Evolutionary conservation across 1,284 basidiomycete genomes (phyloP), one percentile per base, ranked within the genome.

Genomic region (Exsudoporus floridanus): DNA sequence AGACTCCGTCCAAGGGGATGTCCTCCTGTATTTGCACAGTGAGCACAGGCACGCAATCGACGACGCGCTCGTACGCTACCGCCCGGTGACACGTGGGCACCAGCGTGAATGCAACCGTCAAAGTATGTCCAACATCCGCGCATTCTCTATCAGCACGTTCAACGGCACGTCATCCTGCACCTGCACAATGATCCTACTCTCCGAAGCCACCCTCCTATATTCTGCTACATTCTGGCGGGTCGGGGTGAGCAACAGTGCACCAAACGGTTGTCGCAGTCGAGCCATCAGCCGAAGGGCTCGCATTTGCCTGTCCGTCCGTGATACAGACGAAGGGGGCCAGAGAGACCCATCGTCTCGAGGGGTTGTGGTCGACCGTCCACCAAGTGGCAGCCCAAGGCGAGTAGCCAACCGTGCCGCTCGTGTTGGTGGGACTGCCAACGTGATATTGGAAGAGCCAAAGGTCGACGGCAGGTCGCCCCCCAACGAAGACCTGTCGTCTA

Each of bases 131-230:
- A 39, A 13, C 21, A 14, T 16, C 2, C 27, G 21, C 2, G 19
- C 31, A 4, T 37, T 21, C 1, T 54, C 43, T 13, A 33, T 18
- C 33, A 54, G 16, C 12, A 35, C 19, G 12, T 18, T 28, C 18
- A 54, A 31, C 5, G 45, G 13, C 1, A 45, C 41, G 9, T 39
- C 36, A 16, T 38, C 40, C 12, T 25, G 10, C 8, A 59, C 18
- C 13, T 33, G 52, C 5, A 56, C 52, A 1, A 2, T 54, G 21
- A 60, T 57, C 21, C 30, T 4, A 8, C 38, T 45, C 18, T 35
- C 55, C 18, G 49, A 8, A 5, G 40, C 43, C 1, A 62, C 44
- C 23, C 60, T 18, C 25, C 25, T 52, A 19, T 49, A 52, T 16
- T 50, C 57, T 5, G 25, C 14, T 5, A 49, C 30, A 16, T 45